Evolutionary conservation across 345 rosid species (phyloP).

Genomic region (Sisymbrium irio): DNA sequence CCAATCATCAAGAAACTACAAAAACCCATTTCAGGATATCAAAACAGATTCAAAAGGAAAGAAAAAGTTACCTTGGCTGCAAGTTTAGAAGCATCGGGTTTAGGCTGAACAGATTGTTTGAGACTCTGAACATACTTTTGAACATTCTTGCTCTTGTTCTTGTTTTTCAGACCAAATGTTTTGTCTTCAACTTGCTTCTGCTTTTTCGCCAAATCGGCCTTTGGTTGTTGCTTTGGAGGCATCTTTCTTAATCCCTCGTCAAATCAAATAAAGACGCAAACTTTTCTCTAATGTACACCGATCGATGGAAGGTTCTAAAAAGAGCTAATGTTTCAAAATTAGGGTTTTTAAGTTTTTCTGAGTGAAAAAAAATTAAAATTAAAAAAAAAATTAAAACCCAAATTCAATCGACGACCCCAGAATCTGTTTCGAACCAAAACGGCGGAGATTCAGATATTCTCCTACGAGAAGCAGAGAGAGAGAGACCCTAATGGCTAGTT

Average conservation of each 20-base stretch:
- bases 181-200: slow-evolving; percentile 93
- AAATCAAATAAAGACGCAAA: neutral
- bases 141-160: slow-evolving; percentile 93
- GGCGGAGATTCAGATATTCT: slow-evolving; percentile 24
- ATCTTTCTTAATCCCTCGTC: slow-evolving; percentile 36
- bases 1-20: slow-evolving; percentile 4
- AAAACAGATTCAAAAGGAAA: neutral
- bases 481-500: slow-evolving; percentile 30
- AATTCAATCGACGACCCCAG: slow-evolving; percentile 7
- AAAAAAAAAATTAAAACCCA: neutral
- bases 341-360: slow-evolving; percentile 29
- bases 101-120: slow-evolving; percentile 78
- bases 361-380: neutral
- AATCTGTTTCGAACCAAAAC: slow-evolving; percentile 12
- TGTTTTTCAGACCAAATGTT: slow-evolving; percentile 90
- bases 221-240: slow-evolving; percentile 90
- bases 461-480: slow-evolving; percentile 4
- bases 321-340: slow-evolving; percentile 24
- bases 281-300: slow-evolving; percentile 8
- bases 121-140: slow-evolving; percentile 90
- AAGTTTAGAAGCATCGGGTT: slow-evolving; percentile 57
- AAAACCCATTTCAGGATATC: neutral
- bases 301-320: slow-evolving; percentile 18
- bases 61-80: slow-evolving; percentile 60
- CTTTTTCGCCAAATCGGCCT: slow-evolving; percentile 87